Evolutionary conservation across 441 rosid genomes (phyloP), one percentile per base, ranked within the genome.

Genomic region (Erodium moschatum): DNA sequence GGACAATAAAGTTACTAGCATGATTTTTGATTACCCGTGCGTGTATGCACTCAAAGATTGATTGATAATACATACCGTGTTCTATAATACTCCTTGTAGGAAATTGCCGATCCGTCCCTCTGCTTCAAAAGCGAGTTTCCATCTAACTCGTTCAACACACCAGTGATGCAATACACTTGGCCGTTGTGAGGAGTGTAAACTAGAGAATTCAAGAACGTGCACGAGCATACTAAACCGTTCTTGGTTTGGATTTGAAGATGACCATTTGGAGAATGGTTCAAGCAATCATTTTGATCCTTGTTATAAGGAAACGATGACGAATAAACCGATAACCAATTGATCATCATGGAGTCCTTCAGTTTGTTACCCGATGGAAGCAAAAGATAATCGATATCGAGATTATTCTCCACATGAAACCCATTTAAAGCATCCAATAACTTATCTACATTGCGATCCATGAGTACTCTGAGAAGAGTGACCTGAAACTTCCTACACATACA

Each of bases 161-260:
- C 90, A 4, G 72, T 70, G 33, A 88, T 76, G 73, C 86, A 88
- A 75, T 89, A 94, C 12, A 85, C 33, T 0, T 24, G 64, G 60
- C 85, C 89, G 64, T 82, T 94, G 69, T 94, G 97, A 2, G 98
- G 97, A 1, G 97, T 88, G 78, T 27, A 83, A 12, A 89, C 90
- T 77, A 94, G 70, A 29, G 94, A 88, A 74, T 89, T 77, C 68
- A 75, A 73, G 66, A 88, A 73, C 67, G 58, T 52, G 78, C 97
- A 88, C n/a, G 76, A 58, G 80, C 89, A 87, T 46, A 80, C 70
- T 0, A 15, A 72, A 58, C 92, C 93, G 31, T 69, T 79, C 81
- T 81, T 82, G 38, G 91, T 82, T 60, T 76, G 82, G 70, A 65
- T 12, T 71, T 70, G 66, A 70, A 74, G 78, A 79, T 62, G 70